A percentile compares a stretch with the other conserved stretches of the same genome.
Evolutionary conservation across 2,329 filamentous ascomycete species (phyloP).

Genomic region (Ophiostoma quercus): DNA sequence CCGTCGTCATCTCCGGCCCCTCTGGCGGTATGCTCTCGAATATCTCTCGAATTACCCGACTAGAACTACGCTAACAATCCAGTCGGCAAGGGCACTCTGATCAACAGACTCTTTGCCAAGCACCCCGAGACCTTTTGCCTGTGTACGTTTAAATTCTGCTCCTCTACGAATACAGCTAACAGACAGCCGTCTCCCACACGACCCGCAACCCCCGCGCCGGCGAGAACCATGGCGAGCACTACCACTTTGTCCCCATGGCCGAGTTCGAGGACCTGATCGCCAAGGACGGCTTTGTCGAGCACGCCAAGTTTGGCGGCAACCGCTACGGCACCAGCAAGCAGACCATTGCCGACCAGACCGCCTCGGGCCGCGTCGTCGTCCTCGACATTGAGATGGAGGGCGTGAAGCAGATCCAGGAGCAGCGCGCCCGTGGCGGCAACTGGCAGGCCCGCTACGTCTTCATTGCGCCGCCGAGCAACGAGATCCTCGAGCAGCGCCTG

Average conservation of each 20-base stretch:
- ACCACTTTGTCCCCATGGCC: slow-evolving; percentile 67
- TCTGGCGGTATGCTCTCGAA: slow-evolving; percentile 46
- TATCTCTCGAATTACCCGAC: too few species aligned
- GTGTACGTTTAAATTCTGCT: slow-evolving; percentile 24
- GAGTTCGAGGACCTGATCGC: slow-evolving; percentile 63
- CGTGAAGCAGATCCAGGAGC: slow-evolving; percentile 72
- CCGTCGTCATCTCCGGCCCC: slow-evolving; percentile 74
- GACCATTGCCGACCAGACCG: slow-evolving; percentile 58
- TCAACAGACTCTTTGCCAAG: slow-evolving; percentile 60
- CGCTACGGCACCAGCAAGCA: slow-evolving; percentile 78
- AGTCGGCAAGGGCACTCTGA: slow-evolving; percentile 75
- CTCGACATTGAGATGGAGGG: slow-evolving; percentile 98
- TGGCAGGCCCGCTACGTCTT: slow-evolving; percentile 77
- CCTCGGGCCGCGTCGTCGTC: slow-evolving; percentile 68
- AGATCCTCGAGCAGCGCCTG: slow-evolving; percentile 67
- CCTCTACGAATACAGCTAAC: neutral
- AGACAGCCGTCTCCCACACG: slow-evolving; percentile 60
- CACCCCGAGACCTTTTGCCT: slow-evolving; percentile 27
- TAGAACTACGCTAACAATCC: neutral
- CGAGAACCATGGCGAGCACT: slow-evolving; percentile 72
- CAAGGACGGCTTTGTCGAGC: slow-evolving; percentile 73
- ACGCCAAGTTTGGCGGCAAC: slow-evolving; percentile 80
- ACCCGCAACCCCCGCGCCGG: slow-evolving; percentile 70
- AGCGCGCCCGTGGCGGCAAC: slow-evolving; percentile 45
- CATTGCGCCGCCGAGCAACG: slow-evolving; percentile 70